Evolutionary conservation across 1,139 yeast genomes (phyloP).

Genomic region (Diutina mesorugosa): DNA sequence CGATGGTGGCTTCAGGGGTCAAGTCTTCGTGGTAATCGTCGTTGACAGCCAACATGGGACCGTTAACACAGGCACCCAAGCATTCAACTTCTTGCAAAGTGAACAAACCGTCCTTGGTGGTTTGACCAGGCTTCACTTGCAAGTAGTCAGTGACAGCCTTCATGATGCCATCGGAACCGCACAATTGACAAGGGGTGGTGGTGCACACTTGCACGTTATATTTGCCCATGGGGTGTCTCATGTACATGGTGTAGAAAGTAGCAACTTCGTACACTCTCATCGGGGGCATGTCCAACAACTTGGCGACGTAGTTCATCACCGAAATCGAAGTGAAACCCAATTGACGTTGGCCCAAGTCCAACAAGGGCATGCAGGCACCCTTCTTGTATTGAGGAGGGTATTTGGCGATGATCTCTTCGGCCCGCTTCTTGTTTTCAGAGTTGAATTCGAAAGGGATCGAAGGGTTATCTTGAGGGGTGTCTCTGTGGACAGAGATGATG

Average conservation of each 20-base stretch:
- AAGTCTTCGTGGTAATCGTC: slow-evolving; percentile 80
- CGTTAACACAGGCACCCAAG: slow-evolving; percentile 87
- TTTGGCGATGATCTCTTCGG: slow-evolving; percentile 62
- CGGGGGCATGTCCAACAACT: slow-evolving; percentile 79
- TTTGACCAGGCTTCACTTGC: slow-evolving; percentile 64
- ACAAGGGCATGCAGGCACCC: slow-evolving; percentile 79
- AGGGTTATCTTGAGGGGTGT: slow-evolving; percentile 56
- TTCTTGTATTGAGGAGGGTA: slow-evolving; percentile 83
- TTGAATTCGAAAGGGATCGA: slow-evolving; percentile 62
- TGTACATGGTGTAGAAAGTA: slow-evolving; percentile 86
- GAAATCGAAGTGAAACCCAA: slow-evolving; percentile 78
- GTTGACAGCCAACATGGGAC: slow-evolving; percentile 77
- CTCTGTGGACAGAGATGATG: slow-evolving; percentile 60
- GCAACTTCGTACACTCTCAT: slow-evolving; percentile 95
- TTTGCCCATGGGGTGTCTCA: slow-evolving; percentile 80
- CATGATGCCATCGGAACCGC: slow-evolving; percentile 73
- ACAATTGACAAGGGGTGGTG: slow-evolving; percentile 81
- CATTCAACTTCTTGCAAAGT: slow-evolving; percentile 86
- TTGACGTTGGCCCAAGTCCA: slow-evolving; percentile 84
- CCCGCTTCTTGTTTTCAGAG: slow-evolving; percentile 55
- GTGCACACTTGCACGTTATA: slow-evolving; percentile 80
- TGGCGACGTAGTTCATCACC: slow-evolving; percentile 89
- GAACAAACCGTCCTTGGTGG: slow-evolving; percentile 65
- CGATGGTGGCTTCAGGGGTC: slow-evolving; percentile 53
- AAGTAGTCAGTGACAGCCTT: slow-evolving; percentile 53